phyloP scores from a whole-genome alignment of 2,329 filamentous ascomycete genomes.

The Allantophomopsis cytisporea region DNA sequence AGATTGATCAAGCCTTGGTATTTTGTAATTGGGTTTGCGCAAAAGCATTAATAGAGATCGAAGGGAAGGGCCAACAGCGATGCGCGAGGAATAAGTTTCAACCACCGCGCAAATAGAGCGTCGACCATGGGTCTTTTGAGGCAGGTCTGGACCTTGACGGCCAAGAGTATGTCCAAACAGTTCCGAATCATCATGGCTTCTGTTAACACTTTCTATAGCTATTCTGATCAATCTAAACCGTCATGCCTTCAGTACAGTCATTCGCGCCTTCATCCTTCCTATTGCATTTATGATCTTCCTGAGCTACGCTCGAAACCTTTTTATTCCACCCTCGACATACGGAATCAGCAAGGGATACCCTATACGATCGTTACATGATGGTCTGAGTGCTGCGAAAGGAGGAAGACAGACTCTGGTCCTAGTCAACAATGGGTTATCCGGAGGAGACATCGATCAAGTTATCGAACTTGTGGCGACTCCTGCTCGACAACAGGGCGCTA shows the following conservation, averaged over 20 bases:
- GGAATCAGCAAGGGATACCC: conserved; percentile 53
- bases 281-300: conserved; percentile 44
- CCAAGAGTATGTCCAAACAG: conserved; percentile 30
- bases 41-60: too few species aligned
- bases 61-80: too few species aligned
- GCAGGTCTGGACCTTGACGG: conserved; percentile 43
- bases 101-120: too few species aligned
- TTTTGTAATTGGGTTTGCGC: too few species aligned
- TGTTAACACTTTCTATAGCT: too few species aligned
- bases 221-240: conserved; percentile 42
- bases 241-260: conserved; percentile 33
- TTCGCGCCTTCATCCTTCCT: conserved; percentile 46
- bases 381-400: conserved; percentile 39
- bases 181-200: too few species aligned
- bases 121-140: conserved; percentile 32
- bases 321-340: conserved; percentile 62
- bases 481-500: conserved; percentile 40
- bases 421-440: conserved; percentile 58
- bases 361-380: conserved; percentile 51
- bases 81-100: too few species aligned
- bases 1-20: too few species aligned
- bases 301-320: conserved; percentile 68
- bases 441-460: conserved; percentile 58
- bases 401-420: conserved; percentile 62
- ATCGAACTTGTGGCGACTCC: conserved; percentile 48